These are phyloP conservation scores for Brettanomyces anomalus DNA, from an alignment of 805 yeast genomes.

Conservation along the genomic window DNA sequence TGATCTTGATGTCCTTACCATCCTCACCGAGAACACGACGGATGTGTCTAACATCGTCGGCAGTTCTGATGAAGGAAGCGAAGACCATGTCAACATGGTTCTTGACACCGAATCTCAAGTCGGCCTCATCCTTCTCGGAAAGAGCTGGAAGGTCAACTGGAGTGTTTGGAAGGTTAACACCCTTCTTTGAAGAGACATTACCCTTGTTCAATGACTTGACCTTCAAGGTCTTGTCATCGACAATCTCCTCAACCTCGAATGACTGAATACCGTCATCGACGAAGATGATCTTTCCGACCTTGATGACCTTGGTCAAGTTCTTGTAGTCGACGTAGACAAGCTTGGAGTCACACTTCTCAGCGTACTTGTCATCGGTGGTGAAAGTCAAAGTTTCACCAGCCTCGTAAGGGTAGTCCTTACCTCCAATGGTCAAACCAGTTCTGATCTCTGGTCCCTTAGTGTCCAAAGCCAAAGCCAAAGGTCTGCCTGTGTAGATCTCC, in stretches of 20 bases:
- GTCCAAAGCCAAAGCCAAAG: conserved; percentile 95
- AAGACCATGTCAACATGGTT: conserved; percentile 97
- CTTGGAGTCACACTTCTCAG: conserved; percentile 63
- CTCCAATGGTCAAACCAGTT: conserved; percentile 88
- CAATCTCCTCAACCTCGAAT: conserved; percentile 80
- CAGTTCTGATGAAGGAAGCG: conserved; percentile 97
- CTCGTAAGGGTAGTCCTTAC: conserved; percentile 71
- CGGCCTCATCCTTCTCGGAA: conserved; percentile 92
- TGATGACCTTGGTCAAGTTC: conserved; percentile 92
- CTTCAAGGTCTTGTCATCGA: conserved; percentile 72
- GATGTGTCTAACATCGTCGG: conserved; percentile 80
- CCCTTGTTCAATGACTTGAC: conserved; percentile 91
- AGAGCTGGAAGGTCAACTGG: conserved; percentile 98
- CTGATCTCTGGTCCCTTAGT: conserved; percentile 99
- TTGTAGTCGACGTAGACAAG: conserved; percentile 88
- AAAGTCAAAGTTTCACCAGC: conserved; percentile 87
- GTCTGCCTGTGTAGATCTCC: conserved; percentile 86
- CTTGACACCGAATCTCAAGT: conserved; percentile 91
- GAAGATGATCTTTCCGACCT: conserved; percentile 81
- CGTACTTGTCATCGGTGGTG: conserved; percentile 81
- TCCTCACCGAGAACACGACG: conserved; percentile 95
- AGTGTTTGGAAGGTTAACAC: conserved; percentile 98
- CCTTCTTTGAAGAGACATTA: conserved; percentile 94
- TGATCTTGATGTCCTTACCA: conserved; percentile 93
- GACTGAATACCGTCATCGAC: conserved; percentile 97